Evolutionary conservation across 2,329 filamentous ascomycete species (phyloP), one percentile per base, ranked within the genome.

Genomic region (Clathrospora elynae): DNA sequence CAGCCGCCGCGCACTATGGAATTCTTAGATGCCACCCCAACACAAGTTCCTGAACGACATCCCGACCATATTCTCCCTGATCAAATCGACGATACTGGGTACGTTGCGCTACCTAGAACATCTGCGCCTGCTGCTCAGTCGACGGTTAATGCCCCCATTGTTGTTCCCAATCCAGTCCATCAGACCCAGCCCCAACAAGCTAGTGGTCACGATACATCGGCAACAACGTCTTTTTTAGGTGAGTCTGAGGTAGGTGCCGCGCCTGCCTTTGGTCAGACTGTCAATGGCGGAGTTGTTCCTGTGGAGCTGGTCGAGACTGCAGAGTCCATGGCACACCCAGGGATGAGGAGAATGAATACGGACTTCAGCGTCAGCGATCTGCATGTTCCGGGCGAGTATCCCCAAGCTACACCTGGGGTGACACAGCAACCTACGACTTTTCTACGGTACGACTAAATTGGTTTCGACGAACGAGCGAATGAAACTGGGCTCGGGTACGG

Each of bases 371-470:
- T 87, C 30, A 83, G 82, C 40, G 79, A 85, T 59, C 69, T 89
- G 35, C 84, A 87, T 60, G 79, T 90, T 12, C 86, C 86, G 3
- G 86, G 86, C 8, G 78, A 85, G 54, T 90, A 78, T 61, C 83
- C 83, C 0, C 64, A 55, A 34, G 41, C 40, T 6, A 41, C 20
- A 23, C 20, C 20, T 23, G 6, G 6, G 6, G 20, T 23, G 6
- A 23, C 20, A 10, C 6, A 23, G 20, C 20, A 6, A 23, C 20
- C 20, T 23, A 10, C 20, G 6, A 23, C 20, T 6, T 23, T 23
- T 10, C 10, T 23, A 10, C 20, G 20, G 6, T 23, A 23, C 20
- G 10, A 23, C 20, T 23, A 10, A 23, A 6, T 23, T 10, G 20
- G 10, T 10, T 23, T 23, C 6, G 10, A 23, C 10, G 20, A 23